Conservation (phyloP, 768 basidiomycete genomes). For the Tephrocybe rancida region DNA sequence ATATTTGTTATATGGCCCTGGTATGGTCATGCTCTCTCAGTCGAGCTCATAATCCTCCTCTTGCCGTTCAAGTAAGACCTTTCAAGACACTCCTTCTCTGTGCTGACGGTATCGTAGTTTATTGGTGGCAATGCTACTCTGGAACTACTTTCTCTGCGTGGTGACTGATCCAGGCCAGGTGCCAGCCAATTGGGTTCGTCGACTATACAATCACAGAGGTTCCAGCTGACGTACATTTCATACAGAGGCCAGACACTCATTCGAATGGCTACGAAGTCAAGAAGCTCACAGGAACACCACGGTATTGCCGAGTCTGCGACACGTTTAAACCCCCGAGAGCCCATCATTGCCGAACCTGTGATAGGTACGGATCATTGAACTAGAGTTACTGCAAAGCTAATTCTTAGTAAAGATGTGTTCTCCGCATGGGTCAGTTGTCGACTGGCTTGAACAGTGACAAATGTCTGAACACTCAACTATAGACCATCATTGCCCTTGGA, state of each 20-base stretch:
- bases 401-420: conserved; percentile 59
- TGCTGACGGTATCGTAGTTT: conserved; percentile 45
- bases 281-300: conserved; percentile 77
- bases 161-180: conserved; percentile 84
- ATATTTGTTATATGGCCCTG: conserved; percentile 91
- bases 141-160: conserved; percentile 89
- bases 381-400: conserved; percentile 6
- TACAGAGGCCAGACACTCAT: conserved; percentile 74
- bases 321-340: conserved; percentile 86
- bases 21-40: conserved; percentile 77
- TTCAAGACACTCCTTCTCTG: neutral
- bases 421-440: conserved; percentile 79
- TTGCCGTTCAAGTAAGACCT: conserved; percentile 86
- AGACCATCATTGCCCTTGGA: conserved; percentile 95
- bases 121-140: conserved; percentile 75
- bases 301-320: conserved; percentile 87
- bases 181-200: conserved; percentile 71
- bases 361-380: conserved; percentile 37
- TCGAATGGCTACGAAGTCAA: conserved; percentile 88
- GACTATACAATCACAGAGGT: neutral
- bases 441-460: neutral
- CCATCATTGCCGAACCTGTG: conserved; percentile 92
- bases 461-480: conserved; percentile 10
- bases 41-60: conserved; percentile 76
- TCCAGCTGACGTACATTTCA: neutral